A percentile compares a stretch with the other conserved stretches of the same genome.
These are phyloP conservation scores for Taphrina populina DNA, from an alignment of 1,139 yeast genomes.

Conservation along the genomic window DNA sequence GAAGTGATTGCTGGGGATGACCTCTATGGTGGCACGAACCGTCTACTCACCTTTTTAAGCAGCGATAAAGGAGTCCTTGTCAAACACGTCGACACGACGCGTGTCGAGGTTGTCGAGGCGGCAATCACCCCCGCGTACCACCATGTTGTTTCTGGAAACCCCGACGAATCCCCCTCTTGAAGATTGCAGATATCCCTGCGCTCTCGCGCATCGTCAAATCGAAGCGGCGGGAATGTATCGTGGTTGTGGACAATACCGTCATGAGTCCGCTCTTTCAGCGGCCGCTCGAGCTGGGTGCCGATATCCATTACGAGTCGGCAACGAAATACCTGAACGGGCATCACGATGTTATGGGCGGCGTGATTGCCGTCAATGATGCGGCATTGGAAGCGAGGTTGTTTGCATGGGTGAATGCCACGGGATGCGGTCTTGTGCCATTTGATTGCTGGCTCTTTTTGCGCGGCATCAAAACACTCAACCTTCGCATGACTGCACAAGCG, in stretches of 20 bases:
- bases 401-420: slow-evolving; percentile 83
- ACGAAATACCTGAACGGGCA: slow-evolving; percentile 92
- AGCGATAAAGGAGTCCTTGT: slow-evolving; percentile 68
- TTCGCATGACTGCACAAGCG: slow-evolving; percentile 73
- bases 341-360: slow-evolving; percentile 88
- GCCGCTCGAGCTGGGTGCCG: slow-evolving; percentile 82
- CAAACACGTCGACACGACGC: slow-evolving; percentile 78
- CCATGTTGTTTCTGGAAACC: slow-evolving; percentile 84
- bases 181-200: slow-evolving; percentile 67
- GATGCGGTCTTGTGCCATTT: slow-evolving; percentile 85
- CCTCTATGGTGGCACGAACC: slow-evolving; percentile 90
- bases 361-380: slow-evolving; percentile 67
- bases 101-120: slow-evolving; percentile 55
- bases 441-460: slow-evolving; percentile 93
- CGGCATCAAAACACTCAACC: slow-evolving; percentile 82
- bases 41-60: slow-evolving; percentile 70
- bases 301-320: slow-evolving; percentile 81
- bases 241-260: slow-evolving; percentile 92
- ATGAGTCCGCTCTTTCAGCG: slow-evolving; percentile 89
- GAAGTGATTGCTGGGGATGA: slow-evolving; percentile 65
- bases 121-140: slow-evolving; percentile 54
- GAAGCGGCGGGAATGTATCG: slow-evolving; percentile 58
- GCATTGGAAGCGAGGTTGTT: slow-evolving; percentile 63
- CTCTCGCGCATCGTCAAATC: slow-evolving; percentile 54
- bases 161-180: slow-evolving; percentile 86